These are phyloP conservation scores for Diplodia intermedia DNA, from an alignment of 2,329 filamentous ascomycete genomes.

Conservation along the genomic window DNA sequence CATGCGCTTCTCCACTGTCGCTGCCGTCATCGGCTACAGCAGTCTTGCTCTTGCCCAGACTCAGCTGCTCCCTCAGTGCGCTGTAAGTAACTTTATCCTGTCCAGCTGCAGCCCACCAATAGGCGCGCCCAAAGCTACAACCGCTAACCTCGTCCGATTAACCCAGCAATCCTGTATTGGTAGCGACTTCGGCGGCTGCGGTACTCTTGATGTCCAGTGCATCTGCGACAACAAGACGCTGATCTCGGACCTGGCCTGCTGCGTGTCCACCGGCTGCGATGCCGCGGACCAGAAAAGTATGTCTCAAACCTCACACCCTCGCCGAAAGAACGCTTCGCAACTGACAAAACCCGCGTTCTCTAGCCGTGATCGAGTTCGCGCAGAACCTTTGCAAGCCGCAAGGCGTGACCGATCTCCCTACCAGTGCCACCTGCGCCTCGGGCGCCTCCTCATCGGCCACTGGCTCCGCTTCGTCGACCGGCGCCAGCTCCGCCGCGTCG, in stretches of 20 bases:
- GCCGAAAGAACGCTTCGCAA: not conserved
- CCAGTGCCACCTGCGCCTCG: constrained; percentile 47
- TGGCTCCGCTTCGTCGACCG: not conserved
- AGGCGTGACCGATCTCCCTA: constrained; percentile 49
- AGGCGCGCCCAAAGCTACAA: not conserved
- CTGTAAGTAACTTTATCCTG: constrained; percentile 36
- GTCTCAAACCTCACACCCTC: constrained; percentile 30
- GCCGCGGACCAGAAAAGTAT: constrained; percentile 45
- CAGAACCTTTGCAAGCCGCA: constrained; percentile 49
- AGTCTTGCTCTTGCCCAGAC: constrained; percentile 39
- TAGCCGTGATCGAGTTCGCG: constrained; percentile 54
- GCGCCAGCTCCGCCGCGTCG: not conserved
- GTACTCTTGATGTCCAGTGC: constrained; percentile 49
- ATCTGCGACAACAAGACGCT: constrained; percentile 50
- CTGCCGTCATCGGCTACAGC: constrained; percentile 38
- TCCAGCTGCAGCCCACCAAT: not conserved
- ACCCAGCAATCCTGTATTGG: constrained; percentile 47
- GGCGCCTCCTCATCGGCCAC: constrained; percentile 35
- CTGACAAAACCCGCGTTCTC: not conserved
- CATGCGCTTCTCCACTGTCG: constrained; percentile 40
- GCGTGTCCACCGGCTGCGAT: constrained; percentile 48
- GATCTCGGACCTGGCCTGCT: constrained; percentile 51
- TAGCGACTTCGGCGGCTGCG: constrained; percentile 48
- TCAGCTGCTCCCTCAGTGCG: constrained; percentile 40
- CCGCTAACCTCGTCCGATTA: constrained; percentile 1